Base-by-base conservation (phyloP, 1,139 yeast species). In the Wickerhamomyces sp. region DNA sequence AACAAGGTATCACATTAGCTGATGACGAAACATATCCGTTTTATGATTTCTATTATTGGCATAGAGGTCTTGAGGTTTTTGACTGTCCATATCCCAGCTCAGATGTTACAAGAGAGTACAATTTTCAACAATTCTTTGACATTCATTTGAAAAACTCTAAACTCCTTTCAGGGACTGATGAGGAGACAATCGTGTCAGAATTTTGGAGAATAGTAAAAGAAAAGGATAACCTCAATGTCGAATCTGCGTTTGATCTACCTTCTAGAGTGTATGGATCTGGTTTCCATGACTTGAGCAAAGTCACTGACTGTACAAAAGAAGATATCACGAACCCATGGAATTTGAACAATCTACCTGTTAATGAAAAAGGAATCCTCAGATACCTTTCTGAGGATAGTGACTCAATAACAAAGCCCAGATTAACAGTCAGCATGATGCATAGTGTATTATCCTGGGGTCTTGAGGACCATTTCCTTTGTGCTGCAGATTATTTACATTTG, bases 381-480 rank as follows among this genome's bases (percentile, higher is more conserved):
- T 65, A 65, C 49, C 56, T 76, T 34, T 65, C 72, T 42, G 54
- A 64, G 30, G 69, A 73, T 34, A 71, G 67, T 46, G 72, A 75
- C 14, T 60, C 73, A 4, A 68, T 75, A 45, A 67, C 78, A 1
- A 64, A 64, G 10, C 77, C 85, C 0, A 67, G 69, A 65, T 59
- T 83, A 41, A 72, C 73, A 61, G 73, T 78, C 9, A 88, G 86
- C 1, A 82, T 82, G 86, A 69, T 84, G 26, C 84, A 81, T 56
- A 77, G 90, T 39, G 72, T 84, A 2, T 79, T 81, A 49, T 78
- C 84, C 54, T 90, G 95, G 95, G 73, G 72, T 45, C 68, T 78
- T 45, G 94, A 85, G 57, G 96, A 88, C 55, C 93, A 84, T 55
- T 82, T 81, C 60, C 68, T 90, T 1, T 85, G 84, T 49, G 67